phyloP scores from a whole-genome alignment of 2,329 filamentous ascomycete genomes.

The Colletotrichum sp. region DNA sequence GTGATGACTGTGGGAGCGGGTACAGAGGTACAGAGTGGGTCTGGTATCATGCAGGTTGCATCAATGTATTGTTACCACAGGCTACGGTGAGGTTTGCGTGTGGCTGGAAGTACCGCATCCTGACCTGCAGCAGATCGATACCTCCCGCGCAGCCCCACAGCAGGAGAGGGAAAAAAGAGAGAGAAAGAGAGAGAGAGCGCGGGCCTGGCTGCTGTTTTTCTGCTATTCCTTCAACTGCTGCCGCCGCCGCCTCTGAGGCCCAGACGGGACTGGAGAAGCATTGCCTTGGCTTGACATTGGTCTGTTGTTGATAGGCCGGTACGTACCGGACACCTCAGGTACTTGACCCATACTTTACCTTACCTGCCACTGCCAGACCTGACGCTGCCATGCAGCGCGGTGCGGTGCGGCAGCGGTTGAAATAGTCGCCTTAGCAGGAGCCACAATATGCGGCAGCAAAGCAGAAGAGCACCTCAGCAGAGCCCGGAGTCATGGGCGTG shows the following conservation, averaged over 20 bases:
- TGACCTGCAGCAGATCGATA: constrained; percentile 4
- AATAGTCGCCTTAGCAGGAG: neutral
- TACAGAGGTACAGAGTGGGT: constrained; percentile 16
- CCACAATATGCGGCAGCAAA: neutral
- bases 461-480: neutral
- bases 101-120: neutral
- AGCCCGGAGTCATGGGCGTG: neutral
- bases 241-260: constrained; percentile 1
- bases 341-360: neutral
- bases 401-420: neutral
- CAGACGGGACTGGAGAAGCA: neutral
- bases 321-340: neutral
- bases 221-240: neutral
- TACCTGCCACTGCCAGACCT: neutral
- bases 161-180: neutral
- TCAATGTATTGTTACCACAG: neutral
- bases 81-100: neutral
- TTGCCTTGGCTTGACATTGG: constrained; percentile 1
- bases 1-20: constrained; percentile 21
- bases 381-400: neutral
- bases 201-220: neutral
- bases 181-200: neutral
- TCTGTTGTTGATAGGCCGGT: neutral
- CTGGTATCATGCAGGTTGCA: constrained; percentile 17
- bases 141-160: constrained; percentile 15